Evolutionary conservation across 805 yeast species (phyloP).

Genomic region (Hanseniaspora vineae): DNA sequence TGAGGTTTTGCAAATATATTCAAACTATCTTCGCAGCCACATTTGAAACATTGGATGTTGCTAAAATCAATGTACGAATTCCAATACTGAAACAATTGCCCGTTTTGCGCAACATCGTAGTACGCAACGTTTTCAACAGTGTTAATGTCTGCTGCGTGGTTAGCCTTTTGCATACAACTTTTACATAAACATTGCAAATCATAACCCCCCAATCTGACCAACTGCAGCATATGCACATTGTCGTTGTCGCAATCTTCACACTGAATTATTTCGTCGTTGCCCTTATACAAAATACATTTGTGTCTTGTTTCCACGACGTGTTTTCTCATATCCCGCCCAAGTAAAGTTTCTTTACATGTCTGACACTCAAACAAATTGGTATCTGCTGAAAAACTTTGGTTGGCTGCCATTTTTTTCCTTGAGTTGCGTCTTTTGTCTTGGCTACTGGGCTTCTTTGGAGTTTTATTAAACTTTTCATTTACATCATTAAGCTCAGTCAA

Average conservation of each 20-base stretch:
- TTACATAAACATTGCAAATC: conserved; percentile 41
- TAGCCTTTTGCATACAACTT: conserved; percentile 30
- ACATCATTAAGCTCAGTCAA: too few species aligned
- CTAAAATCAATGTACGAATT: conserved; percentile 35
- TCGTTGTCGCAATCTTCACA: conserved; percentile 46
- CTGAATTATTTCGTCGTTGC: conserved; percentile 29
- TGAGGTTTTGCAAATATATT: conserved; percentile 21
- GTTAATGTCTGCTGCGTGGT: conserved; percentile 26
- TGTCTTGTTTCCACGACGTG: conserved; percentile 44
- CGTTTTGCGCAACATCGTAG: conserved; percentile 24
- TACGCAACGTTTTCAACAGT: conserved; percentile 37
- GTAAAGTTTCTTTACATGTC: conserved; percentile 30
- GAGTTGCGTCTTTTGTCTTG: too few species aligned
- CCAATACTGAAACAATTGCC: conserved; percentile 38
- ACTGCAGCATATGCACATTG: conserved; percentile 39
- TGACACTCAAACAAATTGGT: conserved; percentile 26
- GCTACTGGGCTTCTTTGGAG: too few species aligned
- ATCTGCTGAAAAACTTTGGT: too few species aligned
- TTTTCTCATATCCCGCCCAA: conserved; percentile 32
- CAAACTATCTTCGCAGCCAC: conserved; percentile 31
- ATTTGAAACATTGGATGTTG: conserved; percentile 35
- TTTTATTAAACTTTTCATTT: too few species aligned
- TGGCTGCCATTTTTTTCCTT: too few species aligned
- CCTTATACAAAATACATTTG: conserved; percentile 28
- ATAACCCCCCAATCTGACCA: conserved; percentile 41